Base-by-base conservation (phyloP, 176 grass and related monocot genomes). In the Microstegium vimineum region DNA sequence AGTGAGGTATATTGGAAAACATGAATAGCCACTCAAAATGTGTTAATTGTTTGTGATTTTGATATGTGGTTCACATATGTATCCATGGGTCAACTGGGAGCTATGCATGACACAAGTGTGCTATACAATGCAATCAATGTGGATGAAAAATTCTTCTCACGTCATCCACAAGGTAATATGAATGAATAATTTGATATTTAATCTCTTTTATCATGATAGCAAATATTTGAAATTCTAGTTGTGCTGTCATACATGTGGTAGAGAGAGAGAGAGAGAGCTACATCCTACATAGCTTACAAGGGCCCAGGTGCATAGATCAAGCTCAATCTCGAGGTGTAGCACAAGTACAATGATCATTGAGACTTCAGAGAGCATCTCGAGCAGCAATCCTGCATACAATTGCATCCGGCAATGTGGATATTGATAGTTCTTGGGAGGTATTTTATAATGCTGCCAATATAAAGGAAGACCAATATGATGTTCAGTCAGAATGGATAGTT, bases 321-420 rank as follows among this genome's bases (percentile, higher is more conserved):
- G 37, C 36, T 54, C 2, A 26, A 12, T 15, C 27, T 2, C 2
- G 5, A 36, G 0, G 0, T 8, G 14, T 52, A 4, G 38, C 9
- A 35, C 40, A 15, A 6, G 25, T 6, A 5, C 63, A 3, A 13
- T 64, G 57, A 18, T 9, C 4, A n/a, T 23, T 30, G 61, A 60
- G 16, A 78, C 66, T 26, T 95, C 37, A 95, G 17, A 86, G 87
- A 70, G 90, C 90, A 34, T 95, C 93, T 81, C 87, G 85, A 66
- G 93, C 93, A 46, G 93, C 93, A 73, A 95, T 92, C 74, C 90
- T 84, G 74, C 93, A 95, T 37, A 84, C 83, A 33, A 95, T 92
- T 47, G 93, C 87, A 4, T 95, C 85, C 57, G 87, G 76, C 37
- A 95, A 56, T 7, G 87, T 87, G 71, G 86, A 94, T 71, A 94